Percentiles rank a stretch among this genome's conserved stretches.
Conservation (phyloP, 1,284 basidiomycete species). For the Austroboletus rostrupii region DNA sequence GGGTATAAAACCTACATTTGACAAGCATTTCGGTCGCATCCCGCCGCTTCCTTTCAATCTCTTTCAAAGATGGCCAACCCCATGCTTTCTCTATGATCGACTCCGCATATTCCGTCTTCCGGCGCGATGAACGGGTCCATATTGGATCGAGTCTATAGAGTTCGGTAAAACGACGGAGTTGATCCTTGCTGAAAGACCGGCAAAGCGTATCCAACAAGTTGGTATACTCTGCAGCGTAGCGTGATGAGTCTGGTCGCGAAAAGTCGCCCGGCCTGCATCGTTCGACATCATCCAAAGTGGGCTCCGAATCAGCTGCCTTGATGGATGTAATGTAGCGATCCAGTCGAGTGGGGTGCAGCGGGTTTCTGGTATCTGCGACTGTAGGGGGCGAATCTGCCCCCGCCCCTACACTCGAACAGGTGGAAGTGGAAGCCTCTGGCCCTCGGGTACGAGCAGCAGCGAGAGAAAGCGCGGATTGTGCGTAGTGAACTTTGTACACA, state of each 20-base stretch:
- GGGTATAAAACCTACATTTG: conserved; percentile 40
- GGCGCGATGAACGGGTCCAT: conserved; percentile 29
- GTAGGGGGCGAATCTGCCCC: conserved; percentile 3
- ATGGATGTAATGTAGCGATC: conserved; percentile 55
- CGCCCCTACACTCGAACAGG: conserved; percentile 1
- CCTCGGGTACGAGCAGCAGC: conserved; percentile 7
- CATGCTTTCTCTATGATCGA: conserved; percentile 61
- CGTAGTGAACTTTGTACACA: conserved; percentile 27
- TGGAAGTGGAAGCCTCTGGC: conserved; percentile 4
- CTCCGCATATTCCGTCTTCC: conserved; percentile 49
- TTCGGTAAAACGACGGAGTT: conserved; percentile 52
- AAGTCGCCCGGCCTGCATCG: conserved; percentile 41
- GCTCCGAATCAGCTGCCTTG: conserved; percentile 38
- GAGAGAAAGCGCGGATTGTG: conserved; percentile 23
- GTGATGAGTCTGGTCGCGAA: conserved; percentile 35
- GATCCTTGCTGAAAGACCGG: conserved; percentile 60
- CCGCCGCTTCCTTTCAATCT: conserved; percentile 45
- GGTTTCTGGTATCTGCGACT: conserved; percentile 14
- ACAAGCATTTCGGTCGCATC: conserved; percentile 51
- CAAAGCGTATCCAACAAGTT: conserved; percentile 47
- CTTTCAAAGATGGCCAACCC: conserved; percentile 61
- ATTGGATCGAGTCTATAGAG: conserved; percentile 41
- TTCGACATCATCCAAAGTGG: conserved; percentile 55
- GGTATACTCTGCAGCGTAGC: conserved; percentile 54
- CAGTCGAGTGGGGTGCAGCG: conserved; percentile 42